Evolutionary conservation across 2,329 filamentous ascomycete genomes (phyloP).

Genomic region (Nothophoma quercina): DNA sequence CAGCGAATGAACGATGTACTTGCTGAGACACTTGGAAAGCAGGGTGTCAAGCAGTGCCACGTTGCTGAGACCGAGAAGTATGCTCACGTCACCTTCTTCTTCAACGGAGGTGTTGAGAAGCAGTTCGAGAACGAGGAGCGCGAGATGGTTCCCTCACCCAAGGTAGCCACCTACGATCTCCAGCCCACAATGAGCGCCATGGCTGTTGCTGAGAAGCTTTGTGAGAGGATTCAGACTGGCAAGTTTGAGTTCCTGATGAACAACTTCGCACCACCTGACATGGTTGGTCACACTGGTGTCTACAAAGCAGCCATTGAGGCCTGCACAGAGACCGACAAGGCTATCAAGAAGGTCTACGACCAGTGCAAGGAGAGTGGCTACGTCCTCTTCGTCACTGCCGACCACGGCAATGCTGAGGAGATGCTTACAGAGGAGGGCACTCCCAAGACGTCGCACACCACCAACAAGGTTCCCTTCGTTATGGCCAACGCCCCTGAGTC

Average conservation of each 20-base stretch:
- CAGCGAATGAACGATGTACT: constrained; percentile 98
- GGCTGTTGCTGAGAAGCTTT: constrained; percentile 86
- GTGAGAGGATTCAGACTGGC: constrained; percentile 82
- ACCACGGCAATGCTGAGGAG: constrained; percentile 98
- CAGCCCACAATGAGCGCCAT: constrained; percentile 96
- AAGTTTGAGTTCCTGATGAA: constrained; percentile 99
- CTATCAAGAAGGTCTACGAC: constrained; percentile 91
- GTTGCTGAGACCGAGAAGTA: constrained; percentile 99
- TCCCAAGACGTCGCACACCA: constrained; percentile 97
- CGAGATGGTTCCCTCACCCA: constrained; percentile 93
- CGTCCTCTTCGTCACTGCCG: constrained; percentile 91
- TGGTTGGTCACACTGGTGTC: constrained; percentile 98
- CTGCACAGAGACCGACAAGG: constrained; percentile 86
- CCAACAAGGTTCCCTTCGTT: constrained; percentile 96
- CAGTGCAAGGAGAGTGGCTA: constrained; percentile 94
- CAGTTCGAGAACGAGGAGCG: constrained; percentile 90
- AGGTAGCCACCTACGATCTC: constrained; percentile 93
- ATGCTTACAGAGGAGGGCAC: constrained; percentile 97
- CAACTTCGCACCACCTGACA: constrained; percentile 99
- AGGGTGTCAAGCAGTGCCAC: constrained; percentile 91
- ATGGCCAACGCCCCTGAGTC: constrained; percentile 96
- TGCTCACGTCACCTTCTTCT: constrained; percentile 99
- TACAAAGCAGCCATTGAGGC: constrained; percentile 93
- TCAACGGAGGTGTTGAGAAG: constrained; percentile 98
- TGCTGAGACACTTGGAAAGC: constrained; percentile 92